Evolutionary conservation across 2,329 filamentous ascomycete species (phyloP).

Genomic region (Cladosporium sp.): DNA sequence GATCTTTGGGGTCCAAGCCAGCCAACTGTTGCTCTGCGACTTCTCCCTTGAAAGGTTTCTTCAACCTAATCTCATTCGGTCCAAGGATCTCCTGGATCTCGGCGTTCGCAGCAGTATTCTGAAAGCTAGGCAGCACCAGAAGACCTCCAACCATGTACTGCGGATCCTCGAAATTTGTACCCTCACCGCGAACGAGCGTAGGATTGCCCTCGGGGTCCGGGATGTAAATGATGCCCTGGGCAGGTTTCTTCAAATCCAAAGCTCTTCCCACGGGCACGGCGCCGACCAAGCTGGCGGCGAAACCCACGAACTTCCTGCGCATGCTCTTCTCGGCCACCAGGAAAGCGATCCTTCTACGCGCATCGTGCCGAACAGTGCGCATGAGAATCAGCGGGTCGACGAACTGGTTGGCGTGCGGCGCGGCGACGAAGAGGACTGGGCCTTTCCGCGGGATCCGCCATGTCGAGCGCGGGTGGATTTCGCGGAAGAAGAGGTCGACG

Average conservation of each 20-base stretch:
- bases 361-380: conserved; percentile 81
- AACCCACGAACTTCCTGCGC: conserved; percentile 81
- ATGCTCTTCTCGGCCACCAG: conserved; percentile 96
- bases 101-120: conserved; percentile 73
- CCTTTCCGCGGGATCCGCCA: conserved; percentile 91
- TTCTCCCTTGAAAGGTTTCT: conserved; percentile 78
- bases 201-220: conserved; percentile 84
- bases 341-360: conserved; percentile 83
- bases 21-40: conserved; percentile 77
- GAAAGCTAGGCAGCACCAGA: conserved; percentile 79
- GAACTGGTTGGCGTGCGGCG: conserved; percentile 97
- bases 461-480: conserved; percentile 89
- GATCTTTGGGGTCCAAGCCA: conserved; percentile 67
- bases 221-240: conserved; percentile 76
- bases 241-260: conserved; percentile 80
- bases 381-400: conserved; percentile 93
- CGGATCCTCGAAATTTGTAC: conserved; percentile 71
- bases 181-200: conserved; percentile 72
- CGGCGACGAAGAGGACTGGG: conserved; percentile 91
- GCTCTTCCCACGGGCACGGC: conserved; percentile 91
- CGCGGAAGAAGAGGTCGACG: conserved; percentile 95
- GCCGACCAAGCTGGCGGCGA: conserved; percentile 77
- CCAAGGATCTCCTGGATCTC: conserved; percentile 80
- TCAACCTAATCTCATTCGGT: conserved; percentile 76
- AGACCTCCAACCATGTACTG: conserved; percentile 75